Percentiles rank a stretch among this genome's conserved stretches.
phyloP scores from a whole-genome alignment of 176 grass and related monocot species.

The Triticum turgidum region DNA sequence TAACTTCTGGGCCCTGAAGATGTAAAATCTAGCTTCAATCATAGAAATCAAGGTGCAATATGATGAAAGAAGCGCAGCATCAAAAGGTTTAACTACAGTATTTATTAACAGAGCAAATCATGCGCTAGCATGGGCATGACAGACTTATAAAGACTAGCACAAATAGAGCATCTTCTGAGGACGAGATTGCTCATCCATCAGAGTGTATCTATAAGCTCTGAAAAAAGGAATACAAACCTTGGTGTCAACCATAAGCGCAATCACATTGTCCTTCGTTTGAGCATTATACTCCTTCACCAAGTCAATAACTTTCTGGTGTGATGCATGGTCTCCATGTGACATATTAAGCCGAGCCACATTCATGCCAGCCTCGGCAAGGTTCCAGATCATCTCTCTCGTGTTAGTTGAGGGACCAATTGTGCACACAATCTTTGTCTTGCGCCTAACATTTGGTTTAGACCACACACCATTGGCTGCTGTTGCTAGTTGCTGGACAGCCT shows the following conservation, averaged over 20 bases:
- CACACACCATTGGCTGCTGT: conserved; percentile 53
- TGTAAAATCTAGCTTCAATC: conserved; percentile 29
- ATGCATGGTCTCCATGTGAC: conserved; percentile 90
- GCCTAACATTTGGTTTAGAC: conserved; percentile 85
- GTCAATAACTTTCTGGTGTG: conserved; percentile 93
- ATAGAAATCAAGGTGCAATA: conserved; percentile 27
- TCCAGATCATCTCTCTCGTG: conserved; percentile 94
- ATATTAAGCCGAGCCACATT: conserved; percentile 94
- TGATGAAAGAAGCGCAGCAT: neutral
- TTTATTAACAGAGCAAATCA: conserved; percentile 13
- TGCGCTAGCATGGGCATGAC: neutral
- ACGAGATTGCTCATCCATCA: conserved; percentile 20
- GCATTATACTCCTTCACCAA: conserved; percentile 96
- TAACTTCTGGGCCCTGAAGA: conserved; percentile 89
- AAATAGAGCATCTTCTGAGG: neutral
- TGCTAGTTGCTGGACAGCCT: conserved; percentile 69
- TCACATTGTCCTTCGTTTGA: conserved; percentile 71
- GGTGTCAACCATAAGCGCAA: conserved; percentile 96
- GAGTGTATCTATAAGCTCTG: conserved; percentile 10
- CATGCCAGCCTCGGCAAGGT: conserved; percentile 85
- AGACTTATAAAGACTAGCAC: conserved; percentile 21
- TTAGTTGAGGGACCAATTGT: conserved; percentile 97
- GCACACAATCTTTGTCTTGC: conserved; percentile 98
- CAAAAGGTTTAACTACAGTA: conserved; percentile 12
- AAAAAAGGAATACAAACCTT: conserved; percentile 58